These are phyloP conservation scores for Pleurotus platypus DNA, from an alignment of 768 basidiomycete species.

Conservation along the genomic window DNA sequence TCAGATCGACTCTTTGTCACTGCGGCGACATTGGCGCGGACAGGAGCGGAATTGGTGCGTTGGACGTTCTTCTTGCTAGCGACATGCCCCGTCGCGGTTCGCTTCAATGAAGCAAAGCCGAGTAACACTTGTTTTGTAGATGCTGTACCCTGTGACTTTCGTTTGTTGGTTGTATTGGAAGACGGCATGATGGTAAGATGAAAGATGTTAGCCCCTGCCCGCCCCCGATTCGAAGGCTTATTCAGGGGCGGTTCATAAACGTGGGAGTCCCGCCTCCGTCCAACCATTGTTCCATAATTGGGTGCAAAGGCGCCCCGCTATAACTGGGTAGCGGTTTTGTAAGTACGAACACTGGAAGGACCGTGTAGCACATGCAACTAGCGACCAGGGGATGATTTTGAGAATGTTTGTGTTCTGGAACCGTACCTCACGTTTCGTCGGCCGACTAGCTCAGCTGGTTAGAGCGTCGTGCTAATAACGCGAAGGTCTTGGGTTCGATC, in stretches of 20 bases:
- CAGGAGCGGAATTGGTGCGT: conserved; percentile 9
- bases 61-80: conserved; percentile 17
- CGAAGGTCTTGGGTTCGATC: conserved; percentile 71
- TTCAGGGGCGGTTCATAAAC: no score
- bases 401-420: no score
- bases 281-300: no score
- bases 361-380: no score
- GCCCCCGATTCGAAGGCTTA: no score
- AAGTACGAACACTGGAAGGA: no score
- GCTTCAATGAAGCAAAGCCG: conserved; percentile 42
- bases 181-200: conserved; percentile 5
- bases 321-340: no score
- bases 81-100: conserved; percentile 27
- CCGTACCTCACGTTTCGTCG: conserved; percentile 12
- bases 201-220: neutral
- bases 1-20: conserved; percentile 8
- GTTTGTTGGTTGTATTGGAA: conserved; percentile 5
- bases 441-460: conserved; percentile 85
- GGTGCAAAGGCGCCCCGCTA: no score
- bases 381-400: no score
- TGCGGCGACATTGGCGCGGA: conserved; percentile 8
- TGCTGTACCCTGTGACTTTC: conserved; percentile 1
- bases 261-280: no score
- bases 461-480: conserved; percentile 82
- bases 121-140: conserved; percentile 43